Base-by-base conservation (phyloP, 106 monocot genomes). In the Phalaenopsis aphrodite region DNA sequence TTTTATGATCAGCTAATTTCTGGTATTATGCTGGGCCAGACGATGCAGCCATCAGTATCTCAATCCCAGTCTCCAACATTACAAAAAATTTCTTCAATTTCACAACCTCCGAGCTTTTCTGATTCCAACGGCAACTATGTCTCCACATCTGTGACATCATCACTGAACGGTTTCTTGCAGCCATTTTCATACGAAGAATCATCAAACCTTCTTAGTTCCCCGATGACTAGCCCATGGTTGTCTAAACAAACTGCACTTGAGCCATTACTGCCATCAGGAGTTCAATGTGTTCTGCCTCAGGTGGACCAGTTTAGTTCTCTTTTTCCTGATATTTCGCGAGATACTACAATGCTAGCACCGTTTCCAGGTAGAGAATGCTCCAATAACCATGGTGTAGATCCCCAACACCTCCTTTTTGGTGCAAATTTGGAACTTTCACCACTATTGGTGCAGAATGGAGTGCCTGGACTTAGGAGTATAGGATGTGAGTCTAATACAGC, bases 151-250 rank as follows among this genome's bases (percentile, higher is more conserved):
- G 78, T 61, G 30, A 77, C 79, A 36, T 86, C 92, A 8, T 86
- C 87, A 23, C 23, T 97, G 71, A 87, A 87, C 76, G 82, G 87
- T 41, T 82, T 86, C 45, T 86, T 94, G 78, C 84, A 84, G 17
- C 83, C 90, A 7, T 90, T 92, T 79, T 85, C 94, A 39, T 74
- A 85, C 71, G 94, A 94, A 79, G 96, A 96, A 79, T 79, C 88
- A 52, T 81, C 83, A 42, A 69, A 90, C 78, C 81, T 87, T 74
- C 84, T 69, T 69, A 69, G 61, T 56, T 71, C 88, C 75, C 87
- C 91, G 57, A 85, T 82, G 78, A 75, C 83, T 17, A 78, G 78
- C 79, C 45, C 69, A 3, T 92, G 94, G 90, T 76, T 85, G 15
- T 88, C 88, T 5, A 97, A 97, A 80, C 82, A 90, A 42, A 81